These are phyloP conservation scores for Gloeopeniophorella convolvens DNA, from an alignment of 768 basidiomycete species.

Conservation along the genomic window DNA sequence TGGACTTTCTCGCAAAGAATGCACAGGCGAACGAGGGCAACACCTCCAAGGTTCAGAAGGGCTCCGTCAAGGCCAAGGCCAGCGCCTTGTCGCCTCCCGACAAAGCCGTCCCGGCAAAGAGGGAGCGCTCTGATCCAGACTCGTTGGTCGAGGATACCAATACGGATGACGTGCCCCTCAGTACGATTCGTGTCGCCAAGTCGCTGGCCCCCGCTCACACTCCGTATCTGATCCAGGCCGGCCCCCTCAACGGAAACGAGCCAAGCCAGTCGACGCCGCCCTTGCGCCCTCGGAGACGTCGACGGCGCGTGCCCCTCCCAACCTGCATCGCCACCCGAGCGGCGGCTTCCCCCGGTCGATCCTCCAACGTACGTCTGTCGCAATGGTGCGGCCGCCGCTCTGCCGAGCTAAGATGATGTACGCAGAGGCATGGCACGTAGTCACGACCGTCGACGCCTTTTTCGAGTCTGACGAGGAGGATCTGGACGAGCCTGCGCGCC, in stretches of 20 bases:
- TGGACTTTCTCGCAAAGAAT: slow-evolving; percentile 31
- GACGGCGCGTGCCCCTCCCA: slow-evolving; percentile 38
- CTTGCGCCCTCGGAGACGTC: slow-evolving; percentile 20
- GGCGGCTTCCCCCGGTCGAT: slow-evolving; percentile 30
- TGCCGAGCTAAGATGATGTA: neutral
- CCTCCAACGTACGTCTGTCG: slow-evolving; percentile 54
- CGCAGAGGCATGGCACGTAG: slow-evolving; percentile 67
- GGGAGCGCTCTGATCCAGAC: slow-evolving; percentile 15
- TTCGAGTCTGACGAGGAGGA: slow-evolving; percentile 69
- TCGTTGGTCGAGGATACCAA: slow-evolving; percentile 11
- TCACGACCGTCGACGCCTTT: slow-evolving; percentile 63
- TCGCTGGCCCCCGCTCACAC: too few relatives aligned
- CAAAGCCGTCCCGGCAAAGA: slow-evolving; percentile 11
- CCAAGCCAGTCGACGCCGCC: neutral
- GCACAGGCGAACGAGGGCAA: slow-evolving; percentile 19
- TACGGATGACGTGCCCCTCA: neutral
- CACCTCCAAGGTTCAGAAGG: slow-evolving; percentile 15
- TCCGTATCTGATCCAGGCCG: neutral
- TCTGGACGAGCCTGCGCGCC: slow-evolving; percentile 54
- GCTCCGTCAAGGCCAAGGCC: slow-evolving; percentile 1
- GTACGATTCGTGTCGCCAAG: neutral
- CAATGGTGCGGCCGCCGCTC: neutral
- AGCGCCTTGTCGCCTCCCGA: neutral
- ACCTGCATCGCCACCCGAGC: slow-evolving; percentile 7
- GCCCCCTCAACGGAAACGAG: slow-evolving; percentile 1